Percentiles rank a stretch among this genome's conserved stretches.
phyloP scores from a whole-genome alignment of 108 stramenopile species.

The Nitzschia sp. region DNA sequence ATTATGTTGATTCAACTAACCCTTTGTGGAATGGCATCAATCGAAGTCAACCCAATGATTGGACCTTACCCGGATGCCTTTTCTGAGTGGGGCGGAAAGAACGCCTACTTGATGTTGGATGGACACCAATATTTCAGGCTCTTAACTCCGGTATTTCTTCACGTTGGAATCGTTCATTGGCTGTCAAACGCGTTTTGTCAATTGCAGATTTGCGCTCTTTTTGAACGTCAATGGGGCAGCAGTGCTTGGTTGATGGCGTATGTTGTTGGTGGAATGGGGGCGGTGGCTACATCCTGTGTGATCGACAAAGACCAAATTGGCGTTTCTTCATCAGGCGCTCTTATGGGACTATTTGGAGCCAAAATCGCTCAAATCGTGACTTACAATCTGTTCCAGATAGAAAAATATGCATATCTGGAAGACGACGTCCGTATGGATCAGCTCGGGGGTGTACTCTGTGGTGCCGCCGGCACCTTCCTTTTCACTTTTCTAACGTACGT shows the following conservation, averaged over 20 bases:
- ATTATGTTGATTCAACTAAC: slow-evolving; percentile 39
- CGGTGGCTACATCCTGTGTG: slow-evolving; percentile 19
- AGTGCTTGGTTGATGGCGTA: slow-evolving; percentile 36
- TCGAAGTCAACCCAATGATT: slow-evolving; percentile 59
- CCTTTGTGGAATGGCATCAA: slow-evolving; percentile 52
- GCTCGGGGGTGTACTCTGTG: slow-evolving; percentile 37
- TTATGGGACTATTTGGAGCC: slow-evolving; percentile 65
- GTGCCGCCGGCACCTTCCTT: slow-evolving; percentile 29
- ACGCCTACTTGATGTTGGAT: slow-evolving; percentile 48
- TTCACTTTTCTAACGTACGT: slow-evolving; percentile 46
- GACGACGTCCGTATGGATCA: slow-evolving; percentile 35
- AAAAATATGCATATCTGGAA: slow-evolving; percentile 12
- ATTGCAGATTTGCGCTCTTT: slow-evolving; percentile 50
- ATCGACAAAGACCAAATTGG: slow-evolving; percentile 43
- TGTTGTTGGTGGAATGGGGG: slow-evolving; percentile 35
- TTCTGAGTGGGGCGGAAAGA: slow-evolving; percentile 72
- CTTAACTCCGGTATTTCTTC: slow-evolving; percentile 53
- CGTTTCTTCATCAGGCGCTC: slow-evolving; percentile 53
- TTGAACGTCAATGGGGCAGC: slow-evolving; percentile 71
- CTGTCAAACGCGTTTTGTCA: slow-evolving; percentile 54
- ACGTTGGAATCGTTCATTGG: slow-evolving; percentile 61
- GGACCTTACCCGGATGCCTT: slow-evolving; percentile 78
- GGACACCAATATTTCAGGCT: slow-evolving; percentile 48
- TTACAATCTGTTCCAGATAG: slow-evolving; percentile 23
- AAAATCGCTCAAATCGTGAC: slow-evolving; percentile 53